Evolutionary conservation across 352 stramenopile species (phyloP), one percentile per base, ranked within the genome.

Genomic region (Blastocystis sp.): DNA sequence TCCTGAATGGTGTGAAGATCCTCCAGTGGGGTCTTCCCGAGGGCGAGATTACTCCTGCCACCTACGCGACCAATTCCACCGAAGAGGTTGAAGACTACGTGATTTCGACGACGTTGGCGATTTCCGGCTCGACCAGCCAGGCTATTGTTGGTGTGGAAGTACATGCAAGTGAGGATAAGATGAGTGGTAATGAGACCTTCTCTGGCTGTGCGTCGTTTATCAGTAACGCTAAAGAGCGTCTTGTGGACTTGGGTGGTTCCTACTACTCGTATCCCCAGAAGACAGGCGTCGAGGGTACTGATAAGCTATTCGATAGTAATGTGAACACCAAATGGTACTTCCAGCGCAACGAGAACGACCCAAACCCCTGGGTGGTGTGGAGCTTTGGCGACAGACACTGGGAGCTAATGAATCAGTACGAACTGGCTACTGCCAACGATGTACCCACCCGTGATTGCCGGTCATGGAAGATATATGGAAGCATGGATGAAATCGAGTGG

Each of bases 361-460:
- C 2, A 34, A 14, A 34, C 48, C 4, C 11, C 45, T 82, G 61
- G 57, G 4, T 21, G 24, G 61, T 43, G 42, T 82, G 61, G 62
- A 48, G 11, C n/a, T 88, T 88, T 28, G 60, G 34, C 7, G 66
- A 77, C n/a, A 43, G 38, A 34, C 14, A 43, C 59, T 61, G 78
- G 28, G 38, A 63, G 52, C 28, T 88, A 9, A 78, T 88, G 3
- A 88, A 88, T 42, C 78, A 88, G 68, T 88, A 88, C 48, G 19
- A 17, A 7, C 10, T 88, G 34, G 28, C 17, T 7, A 54, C 78
- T 54, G 45, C 64, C 61, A 54, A 63, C 38, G 61, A 76, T 88
- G 28, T 19, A 3, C 19, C 59, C 59, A 28, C n/a, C 59, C 64
- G 78, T 63, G 78, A 88, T 65, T 61, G 40, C 45, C 11, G 42